Evolutionary conservation across 208 protist species (phyloP).

Genomic region (Phytomonas sp.): DNA sequence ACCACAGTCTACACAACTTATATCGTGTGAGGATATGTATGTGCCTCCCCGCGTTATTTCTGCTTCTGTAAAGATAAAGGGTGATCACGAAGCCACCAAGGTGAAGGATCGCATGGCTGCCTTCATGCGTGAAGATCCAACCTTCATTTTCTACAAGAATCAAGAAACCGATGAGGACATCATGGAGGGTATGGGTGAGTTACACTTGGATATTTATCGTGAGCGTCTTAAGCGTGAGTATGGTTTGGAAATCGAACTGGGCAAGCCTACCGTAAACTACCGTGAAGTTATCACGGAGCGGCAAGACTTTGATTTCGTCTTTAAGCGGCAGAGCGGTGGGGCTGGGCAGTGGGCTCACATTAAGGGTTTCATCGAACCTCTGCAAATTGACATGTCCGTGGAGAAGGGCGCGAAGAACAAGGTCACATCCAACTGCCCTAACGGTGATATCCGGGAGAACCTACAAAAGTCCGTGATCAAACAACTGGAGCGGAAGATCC

Average conservation of each 20-base stretch:
- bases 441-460: conserved; percentile 92
- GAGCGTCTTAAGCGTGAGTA: conserved; percentile 95
- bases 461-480: conserved; percentile 91
- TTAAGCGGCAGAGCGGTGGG: conserved; percentile 99
- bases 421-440: conserved; percentile 83
- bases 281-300: conserved; percentile 87
- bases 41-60: conserved; percentile 98
- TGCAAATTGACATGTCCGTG: conserved; percentile 85
- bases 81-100: conserved; percentile 67
- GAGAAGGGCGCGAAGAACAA: conserved; percentile 88
- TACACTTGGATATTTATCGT: conserved; percentile 96
- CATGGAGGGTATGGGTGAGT: conserved; percentile 95
- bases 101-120: conserved; percentile 75
- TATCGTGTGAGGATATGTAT: conserved; percentile 94
- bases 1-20: conserved; percentile 48
- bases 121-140: conserved; percentile 96
- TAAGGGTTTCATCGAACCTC: conserved; percentile 89
- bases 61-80: conserved; percentile 88
- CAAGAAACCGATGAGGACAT: conserved; percentile 92
- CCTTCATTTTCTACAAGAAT: conserved; percentile 93
- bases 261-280: conserved; percentile 96
- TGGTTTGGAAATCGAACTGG: conserved; percentile 81
- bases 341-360: conserved; percentile 97
- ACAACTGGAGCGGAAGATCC: conserved; percentile 87
- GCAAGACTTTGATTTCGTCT: conserved; percentile 95